Evolutionary conservation across 2,329 filamentous ascomycete species (phyloP).

Genomic region (Fusarium sp.): DNA sequence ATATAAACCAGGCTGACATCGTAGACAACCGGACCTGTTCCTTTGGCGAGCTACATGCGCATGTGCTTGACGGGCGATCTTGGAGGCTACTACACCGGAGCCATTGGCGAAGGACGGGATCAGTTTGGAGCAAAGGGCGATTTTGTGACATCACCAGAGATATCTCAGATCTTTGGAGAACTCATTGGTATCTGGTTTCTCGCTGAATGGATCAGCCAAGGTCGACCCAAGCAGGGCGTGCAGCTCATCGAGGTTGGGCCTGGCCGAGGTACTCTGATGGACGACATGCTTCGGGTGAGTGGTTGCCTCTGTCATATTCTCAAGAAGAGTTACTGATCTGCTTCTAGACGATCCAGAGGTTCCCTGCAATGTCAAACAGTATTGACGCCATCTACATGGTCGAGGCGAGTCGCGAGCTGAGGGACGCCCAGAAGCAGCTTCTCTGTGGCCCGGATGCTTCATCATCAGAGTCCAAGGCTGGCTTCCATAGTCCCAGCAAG

Average conservation of each 20-base stretch:
- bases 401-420: conserved; percentile 86
- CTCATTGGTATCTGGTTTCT: conserved; percentile 95
- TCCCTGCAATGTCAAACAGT: conserved; percentile 79
- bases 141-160: conserved; percentile 97
- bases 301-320: too few species aligned
- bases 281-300: conserved; percentile 88
- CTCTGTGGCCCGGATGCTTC: conserved; percentile 79
- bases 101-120: conserved; percentile 75
- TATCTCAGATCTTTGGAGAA: conserved; percentile 97
- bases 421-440: conserved; percentile 81
- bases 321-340: background rate
- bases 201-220: conserved; percentile 96
- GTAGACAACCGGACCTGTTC: conserved; percentile 84
- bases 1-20: background rate
- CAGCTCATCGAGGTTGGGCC: conserved; percentile 95
- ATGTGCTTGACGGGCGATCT: conserved; percentile 94
- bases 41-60: conserved; percentile 95
- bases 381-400: conserved; percentile 94
- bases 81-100: conserved; percentile 92
- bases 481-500: conserved; percentile 80
- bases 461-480: conserved; percentile 78
- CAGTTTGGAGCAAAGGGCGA: conserved; percentile 95
- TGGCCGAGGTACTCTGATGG: conserved; percentile 95
- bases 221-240: conserved; percentile 76
- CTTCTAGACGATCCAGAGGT: conserved; percentile 81